Evolutionary conservation across 805 yeast species (phyloP).

Genomic region (Yarrowia osloensis): DNA sequence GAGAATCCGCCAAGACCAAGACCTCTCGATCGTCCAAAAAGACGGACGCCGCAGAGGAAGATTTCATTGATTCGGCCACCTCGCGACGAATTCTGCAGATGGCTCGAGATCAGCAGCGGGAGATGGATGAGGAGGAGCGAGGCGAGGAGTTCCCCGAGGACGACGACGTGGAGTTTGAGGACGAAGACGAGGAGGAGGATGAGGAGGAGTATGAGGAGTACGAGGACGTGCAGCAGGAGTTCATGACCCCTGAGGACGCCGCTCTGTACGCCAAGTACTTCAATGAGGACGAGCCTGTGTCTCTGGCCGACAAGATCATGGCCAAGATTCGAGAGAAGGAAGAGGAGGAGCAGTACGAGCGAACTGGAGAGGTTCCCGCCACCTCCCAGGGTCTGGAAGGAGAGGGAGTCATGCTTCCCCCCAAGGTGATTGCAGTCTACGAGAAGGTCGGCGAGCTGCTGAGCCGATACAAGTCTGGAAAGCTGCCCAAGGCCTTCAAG

Average conservation of each 20-base stretch:
- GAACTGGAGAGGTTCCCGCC: conserved; percentile 34
- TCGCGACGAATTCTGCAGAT: conserved; percentile 84
- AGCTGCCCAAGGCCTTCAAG: conserved; percentile 93
- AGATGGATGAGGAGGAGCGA: conserved; percentile 67
- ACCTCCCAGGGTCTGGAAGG: conserved; percentile 44
- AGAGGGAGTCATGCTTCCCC: conserved; percentile 82
- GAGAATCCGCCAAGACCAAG: conserved; percentile 46
- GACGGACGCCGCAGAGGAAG: conserved; percentile 50
- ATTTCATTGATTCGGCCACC: conserved; percentile 74
- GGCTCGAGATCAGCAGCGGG: conserved; percentile 93
- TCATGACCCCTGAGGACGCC: conserved; percentile 75
- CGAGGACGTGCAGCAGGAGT: conserved; percentile 57
- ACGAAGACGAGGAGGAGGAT: conserved; percentile 49
- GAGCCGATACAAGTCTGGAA: conserved; percentile 90
- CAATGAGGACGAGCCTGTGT: conserved; percentile 38
- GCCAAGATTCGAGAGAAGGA: conserved; percentile 83
- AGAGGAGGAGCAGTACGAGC: conserved; percentile 38
- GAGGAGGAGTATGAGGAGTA: conserved; percentile 48
- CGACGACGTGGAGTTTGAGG: conserved; percentile 48
- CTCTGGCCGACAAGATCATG: conserved; percentile 88
- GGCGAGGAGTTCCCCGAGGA: conserved; percentile 53
- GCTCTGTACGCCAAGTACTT: conserved; percentile 76
- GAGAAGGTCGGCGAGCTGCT: conserved; percentile 86
- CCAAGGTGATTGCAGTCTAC: conserved; percentile 93
- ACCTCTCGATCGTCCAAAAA: conserved; percentile 42